A percentile compares a stretch with the other conserved stretches of the same genome.
Conservation (phyloP, 495 filamentous ascomycete genomes). For the Xanthoparmelia taractica region DNA sequence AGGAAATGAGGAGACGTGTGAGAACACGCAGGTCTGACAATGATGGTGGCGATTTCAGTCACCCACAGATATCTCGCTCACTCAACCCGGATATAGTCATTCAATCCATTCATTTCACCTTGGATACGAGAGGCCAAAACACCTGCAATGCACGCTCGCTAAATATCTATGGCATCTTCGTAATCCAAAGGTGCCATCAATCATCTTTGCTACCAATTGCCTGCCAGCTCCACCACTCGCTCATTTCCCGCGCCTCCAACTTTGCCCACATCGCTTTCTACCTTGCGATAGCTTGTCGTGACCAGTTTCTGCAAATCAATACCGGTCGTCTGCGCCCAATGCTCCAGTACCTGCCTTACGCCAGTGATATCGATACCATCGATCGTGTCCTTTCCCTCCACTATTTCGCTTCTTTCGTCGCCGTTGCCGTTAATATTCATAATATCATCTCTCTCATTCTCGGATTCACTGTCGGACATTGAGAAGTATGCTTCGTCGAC, state of each 20-base stretch:
- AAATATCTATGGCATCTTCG: not conserved
- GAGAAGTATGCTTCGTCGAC: constrained; percentile 96
- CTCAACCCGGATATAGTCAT: too few relatives aligned
- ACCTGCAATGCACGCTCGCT: constrained; percentile 11
- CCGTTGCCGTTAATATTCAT: constrained; percentile 14
- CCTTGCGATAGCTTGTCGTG: constrained; percentile 80
- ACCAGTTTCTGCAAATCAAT: constrained; percentile 64
- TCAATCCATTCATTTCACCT: not conserved
- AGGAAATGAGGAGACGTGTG: too few relatives aligned
- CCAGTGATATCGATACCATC: constrained; percentile 50
- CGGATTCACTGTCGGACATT: constrained; percentile 39
- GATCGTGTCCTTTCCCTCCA: constrained; percentile 35
- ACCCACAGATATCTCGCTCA: too few relatives aligned
- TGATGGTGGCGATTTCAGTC: too few relatives aligned
- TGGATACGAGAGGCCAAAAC: not conserved
- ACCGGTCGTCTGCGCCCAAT: constrained; percentile 66
- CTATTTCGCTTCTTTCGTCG: constrained; percentile 20
- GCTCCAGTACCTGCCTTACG: constrained; percentile 43
- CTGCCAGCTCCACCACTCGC: constrained; percentile 78
- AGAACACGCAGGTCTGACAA: too few relatives aligned
- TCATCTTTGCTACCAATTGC: constrained; percentile 64
- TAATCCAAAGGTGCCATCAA: not conserved
- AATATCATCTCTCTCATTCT: constrained; percentile 21
- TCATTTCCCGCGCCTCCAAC: constrained; percentile 58
- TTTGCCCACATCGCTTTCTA: constrained; percentile 92